A percentile compares a stretch with the other conserved stretches of the same genome.
These are phyloP conservation scores for Fraxinus baroniana DNA, from an alignment of 305 asterid species.

Conservation along the genomic window DNA sequence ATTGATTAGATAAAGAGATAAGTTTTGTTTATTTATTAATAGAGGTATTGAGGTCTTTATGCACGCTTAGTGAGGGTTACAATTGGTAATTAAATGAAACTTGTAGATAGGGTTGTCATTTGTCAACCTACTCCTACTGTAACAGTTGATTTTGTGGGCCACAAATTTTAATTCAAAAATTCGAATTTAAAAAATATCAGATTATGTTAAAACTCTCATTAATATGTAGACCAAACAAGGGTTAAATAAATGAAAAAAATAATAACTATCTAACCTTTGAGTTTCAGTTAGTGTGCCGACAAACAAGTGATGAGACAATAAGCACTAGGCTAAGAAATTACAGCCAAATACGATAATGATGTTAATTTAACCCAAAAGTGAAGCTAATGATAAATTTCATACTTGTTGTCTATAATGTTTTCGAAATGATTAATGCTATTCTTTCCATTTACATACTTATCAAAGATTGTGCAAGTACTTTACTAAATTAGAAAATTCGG, in stretches of 20 bases:
- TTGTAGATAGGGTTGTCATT: too few species aligned
- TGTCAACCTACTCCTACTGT: too few species aligned
- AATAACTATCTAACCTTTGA: not conserved
- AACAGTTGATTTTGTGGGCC: too few species aligned
- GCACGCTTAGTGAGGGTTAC: too few species aligned
- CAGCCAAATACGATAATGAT: constrained; percentile 23
- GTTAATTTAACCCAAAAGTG: constrained; percentile 5
- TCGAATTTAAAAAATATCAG: not conserved
- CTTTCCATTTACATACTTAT: not conserved
- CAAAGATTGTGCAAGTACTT: not conserved
- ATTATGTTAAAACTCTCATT: too few species aligned
- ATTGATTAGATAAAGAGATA: too few species aligned
- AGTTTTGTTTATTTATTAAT: too few species aligned
- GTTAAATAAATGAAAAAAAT: not conserved
- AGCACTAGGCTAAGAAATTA: constrained; percentile 27
- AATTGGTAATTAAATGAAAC: too few species aligned
- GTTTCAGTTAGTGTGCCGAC: not conserved
- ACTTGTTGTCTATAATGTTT: not conserved
- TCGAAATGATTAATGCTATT: constrained; percentile 14
- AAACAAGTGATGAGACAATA: constrained; percentile 5
- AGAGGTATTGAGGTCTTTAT: too few species aligned
- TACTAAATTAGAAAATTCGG: not conserved
- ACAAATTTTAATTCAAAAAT: too few species aligned
- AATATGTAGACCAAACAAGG: not conserved
- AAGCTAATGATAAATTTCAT: constrained; percentile 21